Conservation (phyloP, 805 yeast genomes). For the Monosporozyma unispora region DNA sequence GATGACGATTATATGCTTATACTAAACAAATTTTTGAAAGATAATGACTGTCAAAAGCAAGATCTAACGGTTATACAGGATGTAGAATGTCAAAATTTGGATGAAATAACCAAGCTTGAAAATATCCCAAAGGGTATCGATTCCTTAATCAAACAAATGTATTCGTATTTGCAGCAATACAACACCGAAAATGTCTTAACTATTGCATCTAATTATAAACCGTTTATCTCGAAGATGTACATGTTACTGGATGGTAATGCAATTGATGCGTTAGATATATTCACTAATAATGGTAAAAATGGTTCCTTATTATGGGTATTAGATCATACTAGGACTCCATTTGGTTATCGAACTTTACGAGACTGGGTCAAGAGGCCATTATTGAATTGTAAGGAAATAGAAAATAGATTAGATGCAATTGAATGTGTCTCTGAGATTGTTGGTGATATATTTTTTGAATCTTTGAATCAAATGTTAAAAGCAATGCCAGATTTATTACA, state of each 20-base stretch:
- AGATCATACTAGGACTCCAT: slow-evolving; percentile 70
- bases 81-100: not conserved
- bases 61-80: not conserved
- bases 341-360: slow-evolving; percentile 59
- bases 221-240: slow-evolving; percentile 35
- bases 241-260: slow-evolving; percentile 60
- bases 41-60: not conserved
- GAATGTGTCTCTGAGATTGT: slow-evolving; percentile 35
- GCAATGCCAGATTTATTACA: slow-evolving; percentile 50
- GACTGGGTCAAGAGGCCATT: slow-evolving; percentile 76
- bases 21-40: not conserved
- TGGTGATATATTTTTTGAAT: slow-evolving; percentile 34
- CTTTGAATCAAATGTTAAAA: slow-evolving; percentile 28
- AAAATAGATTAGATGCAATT: slow-evolving; percentile 55
- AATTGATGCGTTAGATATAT: slow-evolving; percentile 64
- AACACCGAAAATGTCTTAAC: slow-evolving; percentile 47
- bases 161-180: slow-evolving; percentile 54
- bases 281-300: slow-evolving; percentile 44
- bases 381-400: slow-evolving; percentile 42
- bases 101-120: slow-evolving; percentile 13
- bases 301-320: slow-evolving; percentile 78
- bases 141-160: slow-evolving; percentile 35
- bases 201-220: slow-evolving; percentile 40
- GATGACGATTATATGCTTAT: not conserved
- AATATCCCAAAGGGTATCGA: slow-evolving; percentile 15